phyloP scores from a whole-genome alignment of 495 filamentous ascomycete genomes.

The Penicillium egyptiacum region DNA sequence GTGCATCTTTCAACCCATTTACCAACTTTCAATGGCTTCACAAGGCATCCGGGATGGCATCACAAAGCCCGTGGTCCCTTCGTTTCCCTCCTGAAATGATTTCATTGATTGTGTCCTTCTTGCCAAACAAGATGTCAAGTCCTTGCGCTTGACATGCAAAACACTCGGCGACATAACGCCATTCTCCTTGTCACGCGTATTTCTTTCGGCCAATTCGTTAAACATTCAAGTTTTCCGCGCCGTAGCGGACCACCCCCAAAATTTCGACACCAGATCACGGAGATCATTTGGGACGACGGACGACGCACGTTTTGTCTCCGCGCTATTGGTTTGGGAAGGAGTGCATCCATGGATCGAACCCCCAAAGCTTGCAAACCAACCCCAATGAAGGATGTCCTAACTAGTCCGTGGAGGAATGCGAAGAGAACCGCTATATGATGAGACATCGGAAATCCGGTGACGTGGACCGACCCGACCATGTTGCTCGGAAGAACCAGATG shows the following conservation, averaged over 20 bases:
- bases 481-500: too few relatives aligned
- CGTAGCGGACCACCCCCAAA: constrained; percentile 7
- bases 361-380: too few relatives aligned
- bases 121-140: constrained; percentile 10
- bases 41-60: too few relatives aligned
- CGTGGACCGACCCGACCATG: too few relatives aligned
- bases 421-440: too few relatives aligned
- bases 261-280: constrained; percentile 2
- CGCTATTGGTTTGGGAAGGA: not conserved
- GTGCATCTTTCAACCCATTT: too few relatives aligned
- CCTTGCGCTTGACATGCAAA: constrained; percentile 9
- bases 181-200: constrained; percentile 8
- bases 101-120: constrained; percentile 7
- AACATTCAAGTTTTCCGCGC: constrained; percentile 7
- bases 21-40: too few relatives aligned
- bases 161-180: not conserved
- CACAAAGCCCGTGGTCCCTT: too few relatives aligned
- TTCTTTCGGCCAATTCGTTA: constrained; percentile 8
- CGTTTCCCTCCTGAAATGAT: constrained; percentile 1
- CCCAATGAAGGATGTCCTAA: too few relatives aligned
- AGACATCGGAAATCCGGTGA: too few relatives aligned
- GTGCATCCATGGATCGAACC: not conserved
- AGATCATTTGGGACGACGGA: constrained; percentile 13
- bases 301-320: not conserved
- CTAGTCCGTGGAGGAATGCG: too few relatives aligned